Conservation (phyloP, 192 early-diverging fungal genomes). For the Mortierella alpina region DNA sequence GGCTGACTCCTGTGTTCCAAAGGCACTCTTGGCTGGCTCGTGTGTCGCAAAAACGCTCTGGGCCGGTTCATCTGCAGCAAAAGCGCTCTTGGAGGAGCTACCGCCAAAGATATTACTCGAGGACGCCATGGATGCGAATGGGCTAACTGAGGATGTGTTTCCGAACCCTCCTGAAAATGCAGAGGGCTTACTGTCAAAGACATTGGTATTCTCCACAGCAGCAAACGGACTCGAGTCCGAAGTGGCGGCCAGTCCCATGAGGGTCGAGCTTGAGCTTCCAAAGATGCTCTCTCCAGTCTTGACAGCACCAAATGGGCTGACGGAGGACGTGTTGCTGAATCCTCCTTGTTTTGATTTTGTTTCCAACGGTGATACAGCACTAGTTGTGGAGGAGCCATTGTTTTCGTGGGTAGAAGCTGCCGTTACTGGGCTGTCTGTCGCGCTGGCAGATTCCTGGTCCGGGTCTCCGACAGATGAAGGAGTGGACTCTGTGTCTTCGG, state of each 20-base stretch:
- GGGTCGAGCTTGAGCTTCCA: constrained; percentile 31
- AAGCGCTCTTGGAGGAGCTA: constrained; percentile 23
- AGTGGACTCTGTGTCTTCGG: constrained; percentile 7
- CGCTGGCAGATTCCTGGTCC: constrained; percentile 7
- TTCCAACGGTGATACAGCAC: background rate
- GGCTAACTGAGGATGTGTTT: constrained; percentile 37
- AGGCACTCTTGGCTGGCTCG: constrained; percentile 11
- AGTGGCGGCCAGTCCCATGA: constrained; percentile 18
- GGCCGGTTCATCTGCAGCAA: constrained; percentile 18
- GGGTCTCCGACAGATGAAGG: constrained; percentile 19
- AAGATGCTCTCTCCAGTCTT: constrained; percentile 29
- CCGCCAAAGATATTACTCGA: constrained; percentile 33
- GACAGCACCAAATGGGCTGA: constrained; percentile 37
- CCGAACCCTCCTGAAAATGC: constrained; percentile 32
- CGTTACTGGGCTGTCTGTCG: background rate
- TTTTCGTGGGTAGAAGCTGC: background rate
- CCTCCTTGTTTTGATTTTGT: constrained; percentile 11
- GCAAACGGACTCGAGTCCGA: constrained; percentile 31
- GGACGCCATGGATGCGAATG: constrained; percentile 24
- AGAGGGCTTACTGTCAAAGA: constrained; percentile 25
- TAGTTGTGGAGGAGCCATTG: constrained; percentile 12
- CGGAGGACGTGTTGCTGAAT: constrained; percentile 29
- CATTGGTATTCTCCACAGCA: constrained; percentile 17
- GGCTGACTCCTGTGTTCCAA: constrained; percentile 4
- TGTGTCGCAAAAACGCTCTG: constrained; percentile 9